Evolutionary conservation across 2,329 filamentous ascomycete species (phyloP).

Genomic region (Aspergillus uvarum): DNA sequence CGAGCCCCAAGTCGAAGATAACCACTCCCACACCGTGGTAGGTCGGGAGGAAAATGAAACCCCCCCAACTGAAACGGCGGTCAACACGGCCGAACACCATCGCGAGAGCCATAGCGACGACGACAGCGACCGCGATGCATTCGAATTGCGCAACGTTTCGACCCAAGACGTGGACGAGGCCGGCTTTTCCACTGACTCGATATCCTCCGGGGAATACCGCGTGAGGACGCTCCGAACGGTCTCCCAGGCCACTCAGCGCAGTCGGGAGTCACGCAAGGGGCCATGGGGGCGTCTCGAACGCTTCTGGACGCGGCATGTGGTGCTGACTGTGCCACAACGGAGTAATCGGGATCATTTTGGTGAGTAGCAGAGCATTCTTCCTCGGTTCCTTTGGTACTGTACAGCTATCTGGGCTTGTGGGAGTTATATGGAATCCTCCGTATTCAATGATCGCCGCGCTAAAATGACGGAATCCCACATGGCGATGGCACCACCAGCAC

Average conservation of each 20-base stretch:
- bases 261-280: constrained; percentile 41
- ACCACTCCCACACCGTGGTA: background rate
- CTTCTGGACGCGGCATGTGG: constrained; percentile 71
- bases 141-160: constrained; percentile 34
- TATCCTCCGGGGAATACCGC: constrained; percentile 37
- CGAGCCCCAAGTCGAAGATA: background rate
- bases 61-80: background rate
- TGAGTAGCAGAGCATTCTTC: constrained; percentile 17
- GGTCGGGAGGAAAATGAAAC: background rate
- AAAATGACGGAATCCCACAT: constrained; percentile 7
- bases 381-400: background rate
- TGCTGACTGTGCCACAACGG: constrained; percentile 40
- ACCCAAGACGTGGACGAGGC: constrained; percentile 29
- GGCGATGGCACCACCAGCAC: background rate
- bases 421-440: background rate
- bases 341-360: constrained; percentile 46
- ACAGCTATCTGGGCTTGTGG: background rate
- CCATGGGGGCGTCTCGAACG: constrained; percentile 66
- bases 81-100: background rate
- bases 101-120: constrained; percentile 4
- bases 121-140: constrained; percentile 17
- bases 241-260: constrained; percentile 21
- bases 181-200: constrained; percentile 26
- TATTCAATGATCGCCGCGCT: background rate
- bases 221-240: constrained; percentile 25